A percentile compares a stretch with the other conserved stretches of the same genome.
phyloP scores from a whole-genome alignment of 1,284 basidiomycete genomes.

The Schizophyllum commune region DNA sequence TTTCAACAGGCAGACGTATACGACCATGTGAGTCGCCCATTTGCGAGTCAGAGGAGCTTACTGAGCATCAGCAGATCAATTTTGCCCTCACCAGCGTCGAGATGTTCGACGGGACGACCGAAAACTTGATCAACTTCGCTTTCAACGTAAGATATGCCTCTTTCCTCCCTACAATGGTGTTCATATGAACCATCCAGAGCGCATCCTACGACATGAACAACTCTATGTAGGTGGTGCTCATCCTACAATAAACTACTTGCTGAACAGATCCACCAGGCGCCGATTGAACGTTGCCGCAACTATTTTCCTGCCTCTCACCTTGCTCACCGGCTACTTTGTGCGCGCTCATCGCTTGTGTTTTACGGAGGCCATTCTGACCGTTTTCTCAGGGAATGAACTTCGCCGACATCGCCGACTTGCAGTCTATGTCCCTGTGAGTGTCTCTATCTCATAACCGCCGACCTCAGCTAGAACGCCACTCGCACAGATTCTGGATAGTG shows the following conservation, averaged over 20 bases:
- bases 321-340: constrained; percentile 67
- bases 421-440: constrained; percentile 37
- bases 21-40: constrained; percentile 33
- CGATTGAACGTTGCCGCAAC: constrained; percentile 50
- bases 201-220: constrained; percentile 67
- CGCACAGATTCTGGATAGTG: constrained; percentile 60
- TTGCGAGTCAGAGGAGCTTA: no score
- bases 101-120: constrained; percentile 58
- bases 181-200: constrained; percentile 30
- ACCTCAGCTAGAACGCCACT: no score
- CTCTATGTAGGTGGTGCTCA: constrained; percentile 40
- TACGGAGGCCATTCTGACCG: not conserved
- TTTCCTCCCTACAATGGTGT: not conserved
- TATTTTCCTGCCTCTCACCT: constrained; percentile 61
- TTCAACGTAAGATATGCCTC: constrained; percentile 44
- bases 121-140: constrained; percentile 65
- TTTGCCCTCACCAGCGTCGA: constrained; percentile 58
- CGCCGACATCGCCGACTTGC: constrained; percentile 40
- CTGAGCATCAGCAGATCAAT: constrained; percentile 32
- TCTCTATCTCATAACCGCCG: no score
- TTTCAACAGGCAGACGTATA: constrained; percentile 51
- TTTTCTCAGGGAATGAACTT: constrained; percentile 61
- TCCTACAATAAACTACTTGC: not conserved
- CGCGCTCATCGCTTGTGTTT: constrained; percentile 10
- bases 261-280: constrained; percentile 23